Evolutionary conservation across 2,329 filamentous ascomycete species (phyloP).

Genomic region (Byssochlamys sp.): DNA sequence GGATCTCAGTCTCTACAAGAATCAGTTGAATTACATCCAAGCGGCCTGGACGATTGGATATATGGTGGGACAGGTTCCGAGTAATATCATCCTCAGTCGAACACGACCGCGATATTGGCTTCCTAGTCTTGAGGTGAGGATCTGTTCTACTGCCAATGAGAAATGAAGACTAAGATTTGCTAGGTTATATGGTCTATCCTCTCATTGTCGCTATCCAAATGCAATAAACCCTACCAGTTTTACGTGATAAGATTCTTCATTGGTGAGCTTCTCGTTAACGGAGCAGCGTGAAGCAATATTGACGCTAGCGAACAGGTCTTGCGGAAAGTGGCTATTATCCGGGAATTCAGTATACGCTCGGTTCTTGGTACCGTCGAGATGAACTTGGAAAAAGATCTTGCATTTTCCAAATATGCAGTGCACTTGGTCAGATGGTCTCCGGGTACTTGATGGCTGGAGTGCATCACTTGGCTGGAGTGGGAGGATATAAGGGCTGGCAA

Average conservation of each 20-base stretch:
- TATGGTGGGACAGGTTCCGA: constrained; percentile 44
- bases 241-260: constrained; percentile 43
- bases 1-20: constrained; percentile 43
- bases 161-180: background rate
- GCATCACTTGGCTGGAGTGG: constrained; percentile 39
- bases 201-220: constrained; percentile 37
- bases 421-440: constrained; percentile 35
- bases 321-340: constrained; percentile 40
- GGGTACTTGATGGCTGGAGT: constrained; percentile 49
- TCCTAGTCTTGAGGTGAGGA: constrained; percentile 35
- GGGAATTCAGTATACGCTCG: constrained; percentile 44
- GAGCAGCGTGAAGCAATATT: background rate
- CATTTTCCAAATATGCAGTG: constrained; percentile 44
- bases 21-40: constrained; percentile 48
- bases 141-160: background rate
- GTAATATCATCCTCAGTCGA: constrained; percentile 43
- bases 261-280: constrained; percentile 18
- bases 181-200: constrained; percentile 41
- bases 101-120: constrained; percentile 41
- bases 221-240: constrained; percentile 35
- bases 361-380: constrained; percentile 42
- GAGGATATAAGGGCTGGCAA: constrained; percentile 46
- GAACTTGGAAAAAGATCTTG: constrained; percentile 45
- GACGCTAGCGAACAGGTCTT: background rate
- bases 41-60: constrained; percentile 54